phyloP scores from a whole-genome alignment of 2,329 filamentous ascomycete genomes.

The Epichloe glyceriae region DNA sequence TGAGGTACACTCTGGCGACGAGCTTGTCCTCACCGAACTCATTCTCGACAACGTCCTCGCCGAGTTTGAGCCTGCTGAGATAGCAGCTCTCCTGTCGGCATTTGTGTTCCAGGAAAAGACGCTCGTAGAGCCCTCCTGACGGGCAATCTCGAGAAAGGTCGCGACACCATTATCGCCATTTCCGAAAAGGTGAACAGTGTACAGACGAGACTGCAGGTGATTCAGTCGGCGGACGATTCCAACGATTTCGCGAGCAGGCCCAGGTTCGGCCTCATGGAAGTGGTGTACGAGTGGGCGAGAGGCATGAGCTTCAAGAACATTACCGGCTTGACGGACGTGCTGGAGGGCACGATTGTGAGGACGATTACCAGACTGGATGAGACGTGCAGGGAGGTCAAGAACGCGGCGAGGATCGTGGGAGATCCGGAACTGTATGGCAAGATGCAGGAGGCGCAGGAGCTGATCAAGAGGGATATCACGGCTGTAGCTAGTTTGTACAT shows the following conservation, averaged over 20 bases:
- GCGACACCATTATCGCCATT: slow-evolving; percentile 75
- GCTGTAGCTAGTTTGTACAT: slow-evolving; percentile 82
- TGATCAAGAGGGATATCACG: slow-evolving; percentile 93
- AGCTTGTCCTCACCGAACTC: slow-evolving; percentile 88
- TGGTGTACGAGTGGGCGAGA: slow-evolving; percentile 95
- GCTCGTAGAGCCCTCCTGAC: slow-evolving; percentile 69
- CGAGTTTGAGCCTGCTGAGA: slow-evolving; percentile 90
- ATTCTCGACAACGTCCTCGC: slow-evolving; percentile 94
- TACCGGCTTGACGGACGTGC: slow-evolving; percentile 85
- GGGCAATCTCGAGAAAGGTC: slow-evolving; percentile 66
- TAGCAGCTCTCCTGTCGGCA: slow-evolving; percentile 80
- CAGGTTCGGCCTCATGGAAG: slow-evolving; percentile 87
- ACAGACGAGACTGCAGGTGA: slow-evolving; percentile 84
- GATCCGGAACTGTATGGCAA: slow-evolving; percentile 88
- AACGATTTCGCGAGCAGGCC: slow-evolving; percentile 84
- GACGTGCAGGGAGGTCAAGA: slow-evolving; percentile 94
- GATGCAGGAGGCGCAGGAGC: slow-evolving; percentile 94
- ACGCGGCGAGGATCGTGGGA: slow-evolving; percentile 86
- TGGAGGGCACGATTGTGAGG: slow-evolving; percentile 93
- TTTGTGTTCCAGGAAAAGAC: slow-evolving; percentile 99
- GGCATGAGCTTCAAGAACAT: slow-evolving; percentile 99
- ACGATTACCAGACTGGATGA: slow-evolving; percentile 91
- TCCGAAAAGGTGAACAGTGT: slow-evolving; percentile 85
- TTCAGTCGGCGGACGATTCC: slow-evolving; percentile 75
- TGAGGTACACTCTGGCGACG: slow-evolving; percentile 94